Evolutionary conservation across 2,329 filamentous ascomycete species (phyloP).

Genomic region (Ophiostoma sp.): DNA sequence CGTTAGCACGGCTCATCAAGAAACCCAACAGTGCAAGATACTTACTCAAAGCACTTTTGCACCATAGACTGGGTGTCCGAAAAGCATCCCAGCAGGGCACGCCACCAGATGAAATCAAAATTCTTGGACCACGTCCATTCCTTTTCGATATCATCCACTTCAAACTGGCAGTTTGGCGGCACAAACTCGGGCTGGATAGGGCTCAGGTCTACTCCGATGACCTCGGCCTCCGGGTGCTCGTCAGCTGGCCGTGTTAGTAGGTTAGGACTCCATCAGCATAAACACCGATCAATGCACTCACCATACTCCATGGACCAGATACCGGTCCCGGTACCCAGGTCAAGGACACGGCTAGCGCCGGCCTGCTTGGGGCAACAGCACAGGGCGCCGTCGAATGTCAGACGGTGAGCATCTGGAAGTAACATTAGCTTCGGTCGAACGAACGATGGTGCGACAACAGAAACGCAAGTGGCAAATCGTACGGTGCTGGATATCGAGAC

Average conservation of each 20-base stretch:
- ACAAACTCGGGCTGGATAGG: constrained; percentile 27
- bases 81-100: constrained; percentile 27
- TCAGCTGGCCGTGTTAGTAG: constrained; percentile 21
- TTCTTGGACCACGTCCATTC: constrained; percentile 27
- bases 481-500: constrained; percentile 25
- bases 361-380: constrained; percentile 25
- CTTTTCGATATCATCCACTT: constrained; percentile 28
- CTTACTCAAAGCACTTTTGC: constrained; percentile 25
- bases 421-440: neutral
- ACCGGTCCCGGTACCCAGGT: constrained; percentile 27
- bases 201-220: constrained; percentile 28
- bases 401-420: constrained; percentile 20
- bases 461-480: neutral
- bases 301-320: constrained; percentile 28
- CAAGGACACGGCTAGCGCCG: constrained; percentile 26
- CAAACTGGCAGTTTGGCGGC: constrained; percentile 25
- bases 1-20: neutral
- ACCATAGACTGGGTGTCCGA: constrained; percentile 22
- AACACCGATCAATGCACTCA: constrained; percentile 9
- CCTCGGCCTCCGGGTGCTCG: constrained; percentile 26
- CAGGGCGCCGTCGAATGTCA: constrained; percentile 22
- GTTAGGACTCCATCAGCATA: too few species aligned
- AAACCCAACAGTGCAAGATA: neutral
- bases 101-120: constrained; percentile 29
- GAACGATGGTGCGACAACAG: too few species aligned